A percentile compares a stretch with the other conserved stretches of the same genome.
These are phyloP conservation scores for Talaromyces wortmannii DNA, from an alignment of 495 filamentous ascomycete species.

Conservation along the genomic window DNA sequence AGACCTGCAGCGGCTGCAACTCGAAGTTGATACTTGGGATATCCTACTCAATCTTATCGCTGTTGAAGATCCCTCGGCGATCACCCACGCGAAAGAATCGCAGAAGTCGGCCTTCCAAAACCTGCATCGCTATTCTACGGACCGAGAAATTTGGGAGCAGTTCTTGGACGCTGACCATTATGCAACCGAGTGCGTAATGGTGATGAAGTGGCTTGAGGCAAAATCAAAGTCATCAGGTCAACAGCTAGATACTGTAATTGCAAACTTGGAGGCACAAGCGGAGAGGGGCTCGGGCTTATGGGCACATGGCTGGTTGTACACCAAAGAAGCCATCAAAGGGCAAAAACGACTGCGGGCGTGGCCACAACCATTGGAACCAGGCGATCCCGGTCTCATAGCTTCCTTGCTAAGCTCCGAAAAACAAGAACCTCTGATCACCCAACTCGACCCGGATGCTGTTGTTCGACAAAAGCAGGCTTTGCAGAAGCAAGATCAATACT, in stretches of 20 bases:
- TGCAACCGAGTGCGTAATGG: conserved; percentile 65
- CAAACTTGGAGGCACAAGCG: conserved; percentile 54
- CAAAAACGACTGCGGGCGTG: conserved; percentile 69
- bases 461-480: conserved; percentile 67
- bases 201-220: conserved; percentile 77
- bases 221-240: conserved; percentile 55
- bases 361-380: conserved; percentile 57
- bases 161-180: conserved; percentile 60
- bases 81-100: conserved; percentile 24
- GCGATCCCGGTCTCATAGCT: conserved; percentile 45
- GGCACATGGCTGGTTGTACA: conserved; percentile 86
- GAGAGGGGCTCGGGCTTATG: conserved; percentile 62
- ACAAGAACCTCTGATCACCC: conserved; percentile 67
- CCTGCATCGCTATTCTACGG: conserved; percentile 52
- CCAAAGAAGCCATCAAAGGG: conserved; percentile 80
- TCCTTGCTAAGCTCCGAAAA: conserved; percentile 49
- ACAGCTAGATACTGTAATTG: conserved; percentile 69
- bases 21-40: conserved; percentile 84
- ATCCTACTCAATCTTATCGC: conserved; percentile 61
- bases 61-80: conserved; percentile 35
- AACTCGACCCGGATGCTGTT: conserved; percentile 87
- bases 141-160: conserved; percentile 55
- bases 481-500: conserved; percentile 73
- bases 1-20: conserved; percentile 50
- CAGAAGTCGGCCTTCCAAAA: conserved; percentile 33